These are phyloP conservation scores for Rosa hybrid DNA, from an alignment of 331 rosid species.

Conservation along the genomic window DNA sequence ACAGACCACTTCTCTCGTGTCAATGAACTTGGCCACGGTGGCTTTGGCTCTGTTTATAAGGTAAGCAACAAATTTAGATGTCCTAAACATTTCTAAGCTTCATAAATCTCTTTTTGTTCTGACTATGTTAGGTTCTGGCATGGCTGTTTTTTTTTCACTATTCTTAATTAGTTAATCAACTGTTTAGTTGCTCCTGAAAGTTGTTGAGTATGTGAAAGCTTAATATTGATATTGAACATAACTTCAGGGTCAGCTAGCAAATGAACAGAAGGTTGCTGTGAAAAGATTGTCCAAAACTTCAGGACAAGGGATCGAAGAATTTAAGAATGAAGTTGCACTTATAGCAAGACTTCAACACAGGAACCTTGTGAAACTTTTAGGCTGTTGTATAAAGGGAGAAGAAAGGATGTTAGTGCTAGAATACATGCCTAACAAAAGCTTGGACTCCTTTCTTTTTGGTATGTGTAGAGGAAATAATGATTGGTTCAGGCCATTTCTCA, in stretches of 20 bases:
- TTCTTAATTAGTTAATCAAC: neutral
- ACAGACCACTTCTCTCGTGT: conserved; percentile 18
- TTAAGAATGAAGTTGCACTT: conserved; percentile 17
- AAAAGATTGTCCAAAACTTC: conserved; percentile 27
- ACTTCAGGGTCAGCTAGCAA: conserved; percentile 19
- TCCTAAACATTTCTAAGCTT: neutral
- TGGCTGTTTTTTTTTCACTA: neutral
- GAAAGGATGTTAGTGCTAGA: conserved; percentile 24
- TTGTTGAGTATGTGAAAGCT: neutral
- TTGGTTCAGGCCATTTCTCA: neutral
- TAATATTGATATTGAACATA: neutral
- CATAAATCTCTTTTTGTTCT: neutral
- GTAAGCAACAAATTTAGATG: neutral
- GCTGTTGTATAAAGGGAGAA: conserved; percentile 25
- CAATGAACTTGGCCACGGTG: conserved; percentile 32
- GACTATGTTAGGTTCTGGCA: neutral
- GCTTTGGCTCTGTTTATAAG: conserved; percentile 29
- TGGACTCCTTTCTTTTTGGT: conserved; percentile 26
- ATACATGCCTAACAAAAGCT: conserved; percentile 26
- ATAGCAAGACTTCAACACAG: conserved; percentile 34
- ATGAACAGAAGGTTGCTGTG: conserved; percentile 27
- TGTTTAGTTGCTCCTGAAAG: neutral
- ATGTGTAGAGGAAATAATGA: neutral
- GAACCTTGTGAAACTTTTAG: conserved; percentile 32
- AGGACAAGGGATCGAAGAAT: conserved; percentile 32